Evolutionary conservation across 129 eudicot species (phyloP).

Genomic region (Ambrosia artemisiifolia): DNA sequence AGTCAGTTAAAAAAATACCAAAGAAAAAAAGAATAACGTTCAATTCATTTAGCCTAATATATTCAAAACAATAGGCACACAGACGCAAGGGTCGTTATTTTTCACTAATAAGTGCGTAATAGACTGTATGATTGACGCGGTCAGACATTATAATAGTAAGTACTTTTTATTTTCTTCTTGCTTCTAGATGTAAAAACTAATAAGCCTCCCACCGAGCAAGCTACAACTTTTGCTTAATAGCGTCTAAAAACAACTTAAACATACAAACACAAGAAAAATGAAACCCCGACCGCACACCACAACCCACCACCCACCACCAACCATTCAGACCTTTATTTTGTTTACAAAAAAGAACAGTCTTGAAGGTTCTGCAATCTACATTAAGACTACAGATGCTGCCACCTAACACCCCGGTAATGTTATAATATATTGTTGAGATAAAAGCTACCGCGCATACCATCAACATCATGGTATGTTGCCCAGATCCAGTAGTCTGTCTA

Average conservation of each 20-base stretch:
- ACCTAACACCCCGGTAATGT: not conserved
- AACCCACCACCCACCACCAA: not conserved
- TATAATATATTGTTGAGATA: not conserved
- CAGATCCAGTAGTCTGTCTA: conserved; percentile 38
- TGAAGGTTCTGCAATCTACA: not conserved
- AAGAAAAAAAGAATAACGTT: not conserved
- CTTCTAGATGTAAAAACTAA: not conserved
- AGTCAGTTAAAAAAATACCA: not conserved
- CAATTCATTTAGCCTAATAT: not conserved
- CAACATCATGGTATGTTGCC: conserved; percentile 47
- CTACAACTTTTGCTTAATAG: not conserved
- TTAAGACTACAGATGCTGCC: not conserved
- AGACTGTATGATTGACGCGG: not conserved
- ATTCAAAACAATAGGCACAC: not conserved
- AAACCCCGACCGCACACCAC: not conserved
- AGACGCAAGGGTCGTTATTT: not conserved
- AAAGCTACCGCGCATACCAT: conserved; percentile 54
- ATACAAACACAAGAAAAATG: not conserved
- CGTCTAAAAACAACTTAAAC: not conserved
- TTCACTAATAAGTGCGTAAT: not conserved
- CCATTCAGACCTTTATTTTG: not conserved
- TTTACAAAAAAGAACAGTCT: not conserved
- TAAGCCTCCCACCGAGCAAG: not conserved
- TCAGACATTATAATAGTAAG: not conserved
- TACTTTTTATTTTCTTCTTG: not conserved